Base-by-base conservation (phyloP, 31 red algal genomes). In the Odonthalia washingtoniensis region DNA sequence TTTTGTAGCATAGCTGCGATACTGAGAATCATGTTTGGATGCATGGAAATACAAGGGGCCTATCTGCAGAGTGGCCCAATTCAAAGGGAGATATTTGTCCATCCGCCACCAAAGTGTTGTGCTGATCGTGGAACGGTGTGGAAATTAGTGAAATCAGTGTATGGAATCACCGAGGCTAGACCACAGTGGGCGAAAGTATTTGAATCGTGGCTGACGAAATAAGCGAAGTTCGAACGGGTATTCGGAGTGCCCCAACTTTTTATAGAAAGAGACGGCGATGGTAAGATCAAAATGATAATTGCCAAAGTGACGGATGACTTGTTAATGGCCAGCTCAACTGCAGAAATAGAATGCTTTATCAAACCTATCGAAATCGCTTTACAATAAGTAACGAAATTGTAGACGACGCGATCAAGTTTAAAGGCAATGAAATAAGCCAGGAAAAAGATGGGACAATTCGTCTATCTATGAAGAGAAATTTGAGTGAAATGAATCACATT, bases 311-410 rank as follows among this genome's bases (percentile, higher is more conserved):
- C n/a, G n/a, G n/a, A n/a, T n/a, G n/a, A n/a, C n/a, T n/a, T n/a
- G n/a, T n/a, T n/a, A n/a, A n/a, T n/a, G n/a, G n/a, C n/a, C n/a
- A n/a, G n/a, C n/a, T n/a, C n/a, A n/a, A n/a, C n/a, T n/a, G n/a
- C n/a, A n/a, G n/a, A n/a, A n/a, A n/a, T n/a, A n/a, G n/a, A n/a
- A n/a, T n/a, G n/a, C n/a, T n/a, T n/a, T n/a, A n/a, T n/a, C n/a
- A n/a, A n/a, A n/a, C n/a, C n/a, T n/a, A n/a, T n/a, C n/a, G n/a
- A n/a, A n/a, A n/a, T n/a, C n/a, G n/a, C n/a, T 72, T n/a, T n/a
- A n/a, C n/a, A n/a, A 87, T 87, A 28, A 78, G 85, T 14, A 87
- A 77, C 62, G 46, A 34, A n/a, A 78, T 87, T 36, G 72, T 87
- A 42, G 53, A 78, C 17, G 70, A 74, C 31, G 70, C 76, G 34